phyloP scores from a whole-genome alignment of 768 basidiomycete species.

The Hemileccinum impolitum region DNA sequence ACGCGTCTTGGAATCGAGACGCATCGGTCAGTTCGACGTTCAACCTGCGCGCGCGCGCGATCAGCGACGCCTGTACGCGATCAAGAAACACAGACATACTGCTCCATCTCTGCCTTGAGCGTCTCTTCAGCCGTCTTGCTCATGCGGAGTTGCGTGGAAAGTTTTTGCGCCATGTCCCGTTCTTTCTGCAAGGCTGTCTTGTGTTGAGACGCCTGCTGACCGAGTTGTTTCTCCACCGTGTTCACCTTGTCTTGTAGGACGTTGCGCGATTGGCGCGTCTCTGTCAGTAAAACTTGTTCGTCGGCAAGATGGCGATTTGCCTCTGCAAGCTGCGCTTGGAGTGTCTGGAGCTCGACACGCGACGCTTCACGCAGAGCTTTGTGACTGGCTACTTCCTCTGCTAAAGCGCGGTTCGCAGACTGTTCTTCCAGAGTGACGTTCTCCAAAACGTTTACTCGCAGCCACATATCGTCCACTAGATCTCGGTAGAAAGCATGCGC shows the following conservation, averaged over 20 bases:
- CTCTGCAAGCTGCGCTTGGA: slow-evolving; percentile 36
- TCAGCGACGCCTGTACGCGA: neutral
- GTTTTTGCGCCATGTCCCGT: slow-evolving; percentile 42
- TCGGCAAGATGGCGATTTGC: slow-evolving; percentile 18
- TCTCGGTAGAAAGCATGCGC: slow-evolving; percentile 37
- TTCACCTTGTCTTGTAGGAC: slow-evolving; percentile 27
- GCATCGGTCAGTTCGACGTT: slow-evolving; percentile 53
- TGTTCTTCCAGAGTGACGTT: slow-evolving; percentile 13
- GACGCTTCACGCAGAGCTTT: slow-evolving; percentile 42
- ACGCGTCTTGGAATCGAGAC: slow-evolving; percentile 68
- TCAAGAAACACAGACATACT: slow-evolving; percentile 41
- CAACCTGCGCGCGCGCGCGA: slow-evolving; percentile 30
- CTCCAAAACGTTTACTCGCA: slow-evolving; percentile 9
- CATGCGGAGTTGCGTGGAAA: slow-evolving; percentile 51
- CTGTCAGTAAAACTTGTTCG: slow-evolving; percentile 19
- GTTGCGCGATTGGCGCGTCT: slow-evolving; percentile 18
- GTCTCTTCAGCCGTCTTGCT: slow-evolving; percentile 63
- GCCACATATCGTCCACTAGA: slow-evolving; percentile 34
- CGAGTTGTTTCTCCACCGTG: slow-evolving; percentile 24
- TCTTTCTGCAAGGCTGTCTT: slow-evolving; percentile 43
- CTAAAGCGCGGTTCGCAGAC: slow-evolving; percentile 17
- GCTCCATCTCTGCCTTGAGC: slow-evolving; percentile 63
- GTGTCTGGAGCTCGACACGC: slow-evolving; percentile 38
- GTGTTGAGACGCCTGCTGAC: slow-evolving; percentile 33
- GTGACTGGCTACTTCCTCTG: slow-evolving; percentile 39